phyloP scores from a whole-genome alignment of 163 green algal species.

The Scenedesmus sp. region DNA sequence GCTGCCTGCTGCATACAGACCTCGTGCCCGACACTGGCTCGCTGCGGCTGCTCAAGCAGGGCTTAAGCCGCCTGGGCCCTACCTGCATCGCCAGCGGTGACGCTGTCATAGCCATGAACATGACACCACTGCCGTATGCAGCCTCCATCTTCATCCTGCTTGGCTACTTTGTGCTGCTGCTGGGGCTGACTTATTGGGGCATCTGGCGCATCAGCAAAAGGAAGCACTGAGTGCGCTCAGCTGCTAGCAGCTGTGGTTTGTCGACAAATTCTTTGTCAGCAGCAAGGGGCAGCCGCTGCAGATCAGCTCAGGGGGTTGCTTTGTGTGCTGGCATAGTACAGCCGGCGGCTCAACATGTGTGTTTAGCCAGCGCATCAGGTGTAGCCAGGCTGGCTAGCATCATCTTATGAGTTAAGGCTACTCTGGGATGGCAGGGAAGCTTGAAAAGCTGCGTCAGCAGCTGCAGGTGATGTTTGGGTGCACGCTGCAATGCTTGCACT shows the following conservation, averaged over 20 bases:
- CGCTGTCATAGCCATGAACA: background rate
- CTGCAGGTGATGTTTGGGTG: no score
- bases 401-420: no score
- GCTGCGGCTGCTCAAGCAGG: background rate
- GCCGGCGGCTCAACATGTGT: no score
- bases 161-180: constrained; percentile 1
- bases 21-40: background rate
- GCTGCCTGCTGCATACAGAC: background rate
- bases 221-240: background rate
- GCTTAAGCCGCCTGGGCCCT: background rate
- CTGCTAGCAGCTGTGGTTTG: background rate
- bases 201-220: background rate
- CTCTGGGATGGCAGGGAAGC: no score
- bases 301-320: no score
- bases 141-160: background rate
- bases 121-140: background rate
- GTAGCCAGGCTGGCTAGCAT: no score
- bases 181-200: background rate
- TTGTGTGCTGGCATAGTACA: no score
- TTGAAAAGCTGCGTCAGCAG: no score
- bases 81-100: constrained; percentile 6
- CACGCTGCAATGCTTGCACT: no score
- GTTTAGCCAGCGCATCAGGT: no score
- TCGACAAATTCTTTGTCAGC: background rate
- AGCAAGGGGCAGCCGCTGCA: no score